A percentile compares a stretch with the other conserved stretches of the same genome.
Evolutionary conservation across 2,329 filamentous ascomycete genomes (phyloP).

Genomic region (Phialophora chinensis): DNA sequence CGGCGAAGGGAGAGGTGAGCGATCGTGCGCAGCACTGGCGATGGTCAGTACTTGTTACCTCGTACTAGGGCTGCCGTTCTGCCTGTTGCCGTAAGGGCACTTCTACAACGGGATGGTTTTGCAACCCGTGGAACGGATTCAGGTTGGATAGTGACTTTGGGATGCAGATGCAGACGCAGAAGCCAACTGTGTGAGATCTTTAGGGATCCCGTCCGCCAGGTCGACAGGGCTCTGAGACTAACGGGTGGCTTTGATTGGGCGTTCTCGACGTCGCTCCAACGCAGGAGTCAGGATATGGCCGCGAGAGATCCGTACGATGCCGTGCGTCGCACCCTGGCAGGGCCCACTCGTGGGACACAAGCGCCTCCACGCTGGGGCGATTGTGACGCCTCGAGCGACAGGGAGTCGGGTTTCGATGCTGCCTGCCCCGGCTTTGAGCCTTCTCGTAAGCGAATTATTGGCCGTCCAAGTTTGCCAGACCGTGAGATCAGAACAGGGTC

Average conservation of each 20-base stretch:
- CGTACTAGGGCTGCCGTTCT: neutral
- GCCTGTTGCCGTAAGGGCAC: neutral
- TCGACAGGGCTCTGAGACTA: neutral
- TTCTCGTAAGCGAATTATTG: neutral
- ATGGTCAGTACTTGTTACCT: neutral
- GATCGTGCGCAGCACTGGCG: neutral
- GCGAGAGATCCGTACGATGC: constrained; percentile 2
- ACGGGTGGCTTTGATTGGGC: neutral
- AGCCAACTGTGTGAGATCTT: neutral
- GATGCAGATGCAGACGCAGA: neutral
- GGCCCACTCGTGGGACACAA: neutral
- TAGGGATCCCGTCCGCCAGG: neutral
- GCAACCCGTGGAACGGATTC: neutral
- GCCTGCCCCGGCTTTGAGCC: too few relatives aligned
- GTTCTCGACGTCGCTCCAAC: neutral
- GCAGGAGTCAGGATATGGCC: neutral
- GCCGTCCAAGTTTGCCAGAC: neutral
- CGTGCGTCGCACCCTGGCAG: neutral
- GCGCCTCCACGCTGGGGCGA: neutral
- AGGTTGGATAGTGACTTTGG: neutral
- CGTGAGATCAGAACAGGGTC: neutral
- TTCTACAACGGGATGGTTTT: neutral
- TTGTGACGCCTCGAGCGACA: neutral
- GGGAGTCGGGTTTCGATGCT: neutral
- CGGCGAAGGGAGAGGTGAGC: neutral